phyloP scores from a whole-genome alignment of 2,329 filamentous ascomycete species.

The Colletotrichum incanum region DNA sequence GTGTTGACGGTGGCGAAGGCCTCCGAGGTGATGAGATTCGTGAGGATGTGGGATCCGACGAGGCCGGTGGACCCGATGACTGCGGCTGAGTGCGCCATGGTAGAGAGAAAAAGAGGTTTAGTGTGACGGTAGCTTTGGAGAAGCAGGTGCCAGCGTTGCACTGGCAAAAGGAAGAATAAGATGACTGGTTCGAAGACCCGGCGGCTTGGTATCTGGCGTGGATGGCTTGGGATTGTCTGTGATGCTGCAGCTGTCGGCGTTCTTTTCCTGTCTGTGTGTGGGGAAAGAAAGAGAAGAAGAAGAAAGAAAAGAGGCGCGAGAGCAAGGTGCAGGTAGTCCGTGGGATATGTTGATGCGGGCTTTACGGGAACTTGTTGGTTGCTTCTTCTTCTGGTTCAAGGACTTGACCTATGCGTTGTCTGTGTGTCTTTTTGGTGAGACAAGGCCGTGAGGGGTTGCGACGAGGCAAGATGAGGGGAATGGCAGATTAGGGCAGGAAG shows the following conservation, averaged over 20 bases:
- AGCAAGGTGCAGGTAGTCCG: slow-evolving; percentile 30
- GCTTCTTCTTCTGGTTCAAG: slow-evolving; percentile 4
- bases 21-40: slow-evolving; percentile 70
- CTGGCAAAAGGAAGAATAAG: neutral
- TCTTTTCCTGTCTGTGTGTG: slow-evolving; percentile 25
- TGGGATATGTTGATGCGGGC: slow-evolving; percentile 37
- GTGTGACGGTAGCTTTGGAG: slow-evolving; percentile 8
- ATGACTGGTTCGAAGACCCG: slow-evolving; percentile 31
- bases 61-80: slow-evolving; percentile 78
- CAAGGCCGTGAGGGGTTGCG: slow-evolving; percentile 34
- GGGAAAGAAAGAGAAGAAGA: neutral
- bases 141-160: slow-evolving; percentile 11
- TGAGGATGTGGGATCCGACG: slow-evolving; percentile 82
- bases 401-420: slow-evolving; percentile 24
- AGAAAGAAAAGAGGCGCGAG: slow-evolving; percentile 4
- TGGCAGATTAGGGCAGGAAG: neutral
- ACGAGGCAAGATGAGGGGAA: slow-evolving; percentile 18
- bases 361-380: slow-evolving; percentile 36
- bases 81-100: slow-evolving; percentile 39
- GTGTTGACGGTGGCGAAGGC: slow-evolving; percentile 71
- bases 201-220: slow-evolving; percentile 17
- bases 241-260: slow-evolving; percentile 30
- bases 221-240: slow-evolving; percentile 22
- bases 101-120: neutral
- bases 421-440: slow-evolving; percentile 38